Base-by-base conservation (phyloP, 495 filamentous ascomycete genomes). In the Astrothelium macrocarpum region DNA sequence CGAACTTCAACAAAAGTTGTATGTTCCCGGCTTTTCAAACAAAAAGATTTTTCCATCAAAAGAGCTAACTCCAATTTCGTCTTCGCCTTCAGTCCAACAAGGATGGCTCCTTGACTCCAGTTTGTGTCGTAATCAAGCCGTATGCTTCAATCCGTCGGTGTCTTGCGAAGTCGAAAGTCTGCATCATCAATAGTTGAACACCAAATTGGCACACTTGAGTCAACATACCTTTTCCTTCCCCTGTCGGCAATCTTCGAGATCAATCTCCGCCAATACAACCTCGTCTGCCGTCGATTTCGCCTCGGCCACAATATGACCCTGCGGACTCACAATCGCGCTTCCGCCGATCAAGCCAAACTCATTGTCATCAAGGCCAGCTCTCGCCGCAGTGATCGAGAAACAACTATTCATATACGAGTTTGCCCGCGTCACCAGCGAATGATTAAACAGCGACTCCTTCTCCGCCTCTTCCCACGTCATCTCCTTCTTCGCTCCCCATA, bases 91-190 rank as follows among this genome's bases (percentile, higher is more conserved):
- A 56, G 0, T 56, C 49, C 29, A 67, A n/a, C 36, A 67, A 39
- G 3, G 69, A 66, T n/a, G 78, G 78, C 70, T 81, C 78, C 25
- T 79, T 69, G 18, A 79, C 75, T 18, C 79, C 79, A 2, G 75
- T 76, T 61, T 76, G 78, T 36, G 68, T 43, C 1, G 69, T 63
- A 60, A 81, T 76, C 20, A 64, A 65, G n/a, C 68, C 65, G 66
- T 81, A 81, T 56, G 75, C 71, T 68, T 81, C 79, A 46, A 78
- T 70, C 64, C 78, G 71, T 18, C 78, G 69, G 72, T 80, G 79
- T 28, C 76, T 67, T 20, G 65, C 75, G 71, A 79, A 81, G 53
- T 78, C 77, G 65, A 81, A 81, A 9, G 75, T 75, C 43, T 56
- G 20, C 25, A 0, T 9, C n/a, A 56, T 28, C 29, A 25, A 28